Conservation (phyloP, 2,329 filamentous ascomycete species). For the Sporothrix pseudoabietina region DNA sequence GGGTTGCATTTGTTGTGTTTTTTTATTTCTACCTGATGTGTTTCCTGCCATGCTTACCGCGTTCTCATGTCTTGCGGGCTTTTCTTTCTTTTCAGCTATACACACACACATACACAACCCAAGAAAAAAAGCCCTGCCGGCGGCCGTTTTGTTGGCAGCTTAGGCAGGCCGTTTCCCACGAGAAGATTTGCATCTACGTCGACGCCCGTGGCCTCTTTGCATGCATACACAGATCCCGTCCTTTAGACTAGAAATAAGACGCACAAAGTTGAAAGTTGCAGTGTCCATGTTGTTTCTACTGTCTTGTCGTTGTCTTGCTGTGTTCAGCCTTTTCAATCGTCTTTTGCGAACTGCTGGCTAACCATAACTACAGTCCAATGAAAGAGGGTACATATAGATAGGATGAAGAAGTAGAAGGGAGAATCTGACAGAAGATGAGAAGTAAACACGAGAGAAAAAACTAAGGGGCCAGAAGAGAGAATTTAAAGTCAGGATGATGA, state of each 20-base stretch:
- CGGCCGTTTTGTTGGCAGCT: background rate
- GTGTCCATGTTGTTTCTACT: background rate
- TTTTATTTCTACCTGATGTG: background rate
- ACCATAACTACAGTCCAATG: too few relatives aligned
- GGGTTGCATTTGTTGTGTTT: background rate
- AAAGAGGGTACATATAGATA: too few relatives aligned
- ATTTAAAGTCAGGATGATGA: too few relatives aligned
- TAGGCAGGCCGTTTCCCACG: background rate
- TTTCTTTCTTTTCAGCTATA: constrained; percentile 1
- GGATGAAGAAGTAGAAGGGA: too few relatives aligned
- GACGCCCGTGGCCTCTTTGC: background rate
- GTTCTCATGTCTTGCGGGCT: background rate
- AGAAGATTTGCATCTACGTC: background rate
- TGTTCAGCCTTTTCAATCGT: too few relatives aligned
- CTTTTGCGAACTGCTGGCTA: too few relatives aligned
- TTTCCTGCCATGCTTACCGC: background rate
- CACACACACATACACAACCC: background rate
- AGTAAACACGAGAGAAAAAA: too few relatives aligned
- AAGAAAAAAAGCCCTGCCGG: background rate
- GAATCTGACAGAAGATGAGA: too few relatives aligned
- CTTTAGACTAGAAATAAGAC: constrained; percentile 25
- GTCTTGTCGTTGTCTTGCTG: too few relatives aligned
- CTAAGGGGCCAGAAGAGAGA: too few relatives aligned
- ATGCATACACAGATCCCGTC: background rate
- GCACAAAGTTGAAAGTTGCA: constrained; percentile 12